Evolutionary conservation across 192 early-diverging fungal genomes (phyloP).

Genomic region (Coemansia sp.): DNA sequence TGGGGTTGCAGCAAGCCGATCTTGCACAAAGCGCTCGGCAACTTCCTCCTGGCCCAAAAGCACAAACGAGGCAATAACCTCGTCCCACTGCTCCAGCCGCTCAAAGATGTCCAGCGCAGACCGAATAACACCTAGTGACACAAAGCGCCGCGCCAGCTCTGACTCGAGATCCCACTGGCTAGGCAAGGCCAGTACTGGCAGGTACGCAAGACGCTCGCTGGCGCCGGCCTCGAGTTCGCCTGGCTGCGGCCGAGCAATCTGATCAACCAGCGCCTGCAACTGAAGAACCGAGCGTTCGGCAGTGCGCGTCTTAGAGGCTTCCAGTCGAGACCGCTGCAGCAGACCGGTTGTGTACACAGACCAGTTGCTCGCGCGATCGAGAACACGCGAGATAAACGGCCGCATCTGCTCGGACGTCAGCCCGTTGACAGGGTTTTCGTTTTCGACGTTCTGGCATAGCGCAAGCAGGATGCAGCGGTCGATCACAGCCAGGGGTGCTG

Average conservation of each 20-base stretch:
- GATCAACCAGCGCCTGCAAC: slow-evolving; percentile 96
- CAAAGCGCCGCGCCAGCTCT: slow-evolving; percentile 83
- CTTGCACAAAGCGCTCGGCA: slow-evolving; percentile 77
- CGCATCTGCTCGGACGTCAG: slow-evolving; percentile 95
- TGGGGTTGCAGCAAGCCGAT: slow-evolving; percentile 65
- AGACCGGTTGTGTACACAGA: slow-evolving; percentile 96
- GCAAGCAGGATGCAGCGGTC: slow-evolving; percentile 92
- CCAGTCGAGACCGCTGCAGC: slow-evolving; percentile 86
- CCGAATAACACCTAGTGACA: slow-evolving; percentile 81
- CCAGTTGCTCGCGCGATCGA: slow-evolving; percentile 96
- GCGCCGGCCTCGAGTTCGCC: slow-evolving; percentile 32
- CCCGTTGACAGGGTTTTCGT: slow-evolving; percentile 90
- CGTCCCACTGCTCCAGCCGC: slow-evolving; percentile 95
- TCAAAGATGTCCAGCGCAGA: slow-evolving; percentile 94
- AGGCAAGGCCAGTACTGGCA: slow-evolving; percentile 79
- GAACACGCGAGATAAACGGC: slow-evolving; percentile 86
- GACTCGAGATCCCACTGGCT: slow-evolving; percentile 96
- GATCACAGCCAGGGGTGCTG: slow-evolving; percentile 61
- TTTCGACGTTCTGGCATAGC: slow-evolving; percentile 90
- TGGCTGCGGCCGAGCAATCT: slow-evolving; percentile 62
- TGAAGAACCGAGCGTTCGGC: slow-evolving; percentile 89
- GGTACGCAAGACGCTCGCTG: slow-evolving; percentile 76
- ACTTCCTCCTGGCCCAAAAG: slow-evolving; percentile 82
- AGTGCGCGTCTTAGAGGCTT: slow-evolving; percentile 80
- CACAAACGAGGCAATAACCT: slow-evolving; percentile 84